Evolutionary conservation across 495 filamentous ascomycete species (phyloP).

Genomic region (Penicillium alfredii): DNA sequence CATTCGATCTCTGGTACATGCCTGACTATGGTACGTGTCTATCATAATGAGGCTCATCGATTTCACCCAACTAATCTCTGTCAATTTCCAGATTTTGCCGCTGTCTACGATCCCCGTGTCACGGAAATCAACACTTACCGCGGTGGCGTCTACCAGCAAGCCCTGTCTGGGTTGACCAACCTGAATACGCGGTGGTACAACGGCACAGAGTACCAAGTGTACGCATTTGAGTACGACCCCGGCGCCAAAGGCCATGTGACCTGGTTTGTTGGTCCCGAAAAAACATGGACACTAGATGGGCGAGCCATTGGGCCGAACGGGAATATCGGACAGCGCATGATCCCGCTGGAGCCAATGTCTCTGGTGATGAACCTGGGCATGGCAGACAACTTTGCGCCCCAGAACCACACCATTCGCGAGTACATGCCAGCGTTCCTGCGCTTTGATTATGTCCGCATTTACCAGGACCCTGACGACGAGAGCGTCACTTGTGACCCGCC

Average conservation of each 20-base stretch:
- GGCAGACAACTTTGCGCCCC: conserved; percentile 57
- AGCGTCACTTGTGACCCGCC: conserved; percentile 67
- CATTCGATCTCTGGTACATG: conserved; percentile 72
- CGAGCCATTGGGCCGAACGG: conserved; percentile 64
- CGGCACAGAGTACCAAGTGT: conserved; percentile 63
- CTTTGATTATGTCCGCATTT: conserved; percentile 71
- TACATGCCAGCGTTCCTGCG: conserved; percentile 64
- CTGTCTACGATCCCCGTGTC: conserved; percentile 54
- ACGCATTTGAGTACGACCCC: conserved; percentile 67
- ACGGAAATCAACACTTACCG: conserved; percentile 60
- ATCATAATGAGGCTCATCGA: neutral
- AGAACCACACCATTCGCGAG: conserved; percentile 50
- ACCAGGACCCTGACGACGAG: conserved; percentile 55
- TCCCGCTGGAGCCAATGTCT: conserved; percentile 66
- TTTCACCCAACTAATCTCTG: conserved; percentile 1
- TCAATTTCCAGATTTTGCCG: conserved; percentile 44
- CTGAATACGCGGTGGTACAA: conserved; percentile 77
- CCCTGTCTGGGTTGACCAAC: conserved; percentile 63
- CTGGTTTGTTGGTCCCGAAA: conserved; percentile 62
- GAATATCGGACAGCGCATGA: conserved; percentile 63
- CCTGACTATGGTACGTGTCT: conserved; percentile 54
- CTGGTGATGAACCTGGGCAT: conserved; percentile 71
- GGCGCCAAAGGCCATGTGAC: conserved; percentile 55
- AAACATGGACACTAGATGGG: conserved; percentile 62
- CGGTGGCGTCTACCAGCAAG: conserved; percentile 68